These are phyloP conservation scores for Trichoderma atroviride DNA, from an alignment of 2,329 filamentous ascomycete genomes.

Conservation along the genomic window DNA sequence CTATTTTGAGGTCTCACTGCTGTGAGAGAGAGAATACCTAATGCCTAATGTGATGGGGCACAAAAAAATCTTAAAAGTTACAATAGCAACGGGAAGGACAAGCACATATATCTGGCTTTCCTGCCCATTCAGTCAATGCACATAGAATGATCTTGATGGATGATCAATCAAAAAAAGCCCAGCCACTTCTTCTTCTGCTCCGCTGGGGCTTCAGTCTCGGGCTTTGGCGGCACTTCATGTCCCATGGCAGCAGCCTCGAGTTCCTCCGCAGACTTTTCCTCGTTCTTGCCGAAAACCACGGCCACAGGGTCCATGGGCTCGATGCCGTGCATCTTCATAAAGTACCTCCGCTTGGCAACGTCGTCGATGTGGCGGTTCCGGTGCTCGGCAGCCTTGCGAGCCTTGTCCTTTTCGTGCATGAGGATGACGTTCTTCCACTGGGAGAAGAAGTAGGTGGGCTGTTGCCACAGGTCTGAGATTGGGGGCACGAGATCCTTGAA, in stretches of 20 bases:
- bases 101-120: background rate
- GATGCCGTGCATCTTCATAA: slow-evolving; percentile 82
- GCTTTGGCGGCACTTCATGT: slow-evolving; percentile 38
- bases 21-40: slow-evolving; percentile 9
- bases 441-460: slow-evolving; percentile 68
- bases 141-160: slow-evolving; percentile 11
- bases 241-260: slow-evolving; percentile 43
- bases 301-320: slow-evolving; percentile 63
- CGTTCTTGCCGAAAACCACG: slow-evolving; percentile 46
- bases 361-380: slow-evolving; percentile 78
- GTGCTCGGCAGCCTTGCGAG: slow-evolving; percentile 68
- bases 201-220: slow-evolving; percentile 32
- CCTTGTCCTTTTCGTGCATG: slow-evolving; percentile 74
- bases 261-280: slow-evolving; percentile 42
- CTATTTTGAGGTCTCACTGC: background rate
- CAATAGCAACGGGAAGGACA: background rate
- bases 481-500: slow-evolving; percentile 78
- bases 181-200: slow-evolving; percentile 72
- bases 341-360: slow-evolving; percentile 82
- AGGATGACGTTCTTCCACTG: slow-evolving; percentile 72
- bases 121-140: slow-evolving; percentile 4
- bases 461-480: slow-evolving; percentile 65
- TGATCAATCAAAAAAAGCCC: slow-evolving; percentile 67
- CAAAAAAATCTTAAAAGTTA: slow-evolving; percentile 6
- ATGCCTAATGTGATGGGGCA: slow-evolving; percentile 11